phyloP scores from a whole-genome alignment of 108 stramenopile species.

The Nannochloropsis oceanica region DNA sequence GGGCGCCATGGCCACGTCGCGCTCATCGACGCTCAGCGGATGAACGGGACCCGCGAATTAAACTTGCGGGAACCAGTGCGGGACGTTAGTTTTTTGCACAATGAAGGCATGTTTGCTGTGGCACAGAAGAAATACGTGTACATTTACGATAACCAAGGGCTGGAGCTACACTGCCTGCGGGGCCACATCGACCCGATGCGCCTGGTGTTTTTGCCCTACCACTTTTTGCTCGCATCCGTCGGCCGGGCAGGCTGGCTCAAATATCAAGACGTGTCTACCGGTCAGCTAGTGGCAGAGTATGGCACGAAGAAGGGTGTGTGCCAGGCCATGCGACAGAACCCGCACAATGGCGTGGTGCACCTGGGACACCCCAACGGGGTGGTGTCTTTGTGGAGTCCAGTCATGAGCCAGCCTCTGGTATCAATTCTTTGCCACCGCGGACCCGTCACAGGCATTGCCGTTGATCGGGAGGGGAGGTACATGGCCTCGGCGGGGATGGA shows the following conservation, averaged over 20 bases:
- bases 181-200: conserved; percentile 58
- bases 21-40: conserved; percentile 19
- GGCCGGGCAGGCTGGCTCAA: conserved; percentile 64
- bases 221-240: conserved; percentile 78
- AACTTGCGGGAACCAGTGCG: conserved; percentile 50
- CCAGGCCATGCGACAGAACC: conserved; percentile 69
- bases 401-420: conserved; percentile 46
- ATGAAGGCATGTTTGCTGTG: conserved; percentile 72
- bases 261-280: conserved; percentile 94
- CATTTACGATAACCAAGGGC: conserved; percentile 84
- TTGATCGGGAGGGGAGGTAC: conserved; percentile 38
- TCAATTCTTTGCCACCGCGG: conserved; percentile 69
- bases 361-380: conserved; percentile 88
- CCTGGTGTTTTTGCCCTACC: conserved; percentile 89
- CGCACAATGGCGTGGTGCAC: conserved; percentile 72
- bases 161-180: conserved; percentile 76
- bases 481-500: conserved; percentile 81
- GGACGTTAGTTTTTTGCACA: conserved; percentile 84
- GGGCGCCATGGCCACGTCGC: conserved; percentile 32
- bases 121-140: conserved; percentile 85
- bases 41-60: conserved; percentile 34
- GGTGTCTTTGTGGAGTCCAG: conserved; percentile 92
- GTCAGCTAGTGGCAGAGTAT: conserved; percentile 60
- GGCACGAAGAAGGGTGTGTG: conserved; percentile 58
- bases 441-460: conserved; percentile 58